phyloP scores from a whole-genome alignment of 108 stramenopile species.

The Nitzschia sp. region DNA sequence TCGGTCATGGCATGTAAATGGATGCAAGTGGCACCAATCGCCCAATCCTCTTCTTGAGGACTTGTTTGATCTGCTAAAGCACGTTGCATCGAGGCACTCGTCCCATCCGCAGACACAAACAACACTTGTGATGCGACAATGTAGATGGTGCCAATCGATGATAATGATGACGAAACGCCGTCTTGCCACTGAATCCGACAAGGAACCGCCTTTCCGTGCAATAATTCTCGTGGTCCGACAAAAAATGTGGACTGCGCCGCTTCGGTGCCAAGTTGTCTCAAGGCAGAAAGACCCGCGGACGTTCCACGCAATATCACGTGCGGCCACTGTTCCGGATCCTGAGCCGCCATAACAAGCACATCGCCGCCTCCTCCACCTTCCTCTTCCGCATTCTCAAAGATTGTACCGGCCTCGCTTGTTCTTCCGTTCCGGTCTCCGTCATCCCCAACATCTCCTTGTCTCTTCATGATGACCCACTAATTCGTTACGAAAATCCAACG shows the following conservation, averaged over 20 bases:
- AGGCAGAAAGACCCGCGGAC: slow-evolving; percentile 25
- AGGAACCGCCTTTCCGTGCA: slow-evolving; percentile 13
- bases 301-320: slow-evolving; percentile 21
- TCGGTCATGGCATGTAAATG: slow-evolving; percentile 66
- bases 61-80: background rate
- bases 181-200: slow-evolving; percentile 5
- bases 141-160: slow-evolving; percentile 7
- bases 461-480: too few relatives aligned
- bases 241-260: slow-evolving; percentile 24
- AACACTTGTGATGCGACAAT: slow-evolving; percentile 36
- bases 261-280: slow-evolving; percentile 16
- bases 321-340: slow-evolving; percentile 38
- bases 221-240: slow-evolving; percentile 6
- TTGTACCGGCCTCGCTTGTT: too few relatives aligned
- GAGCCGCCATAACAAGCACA: background rate
- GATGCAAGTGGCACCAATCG: slow-evolving; percentile 68
- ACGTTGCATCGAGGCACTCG: background rate
- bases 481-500: too few relatives aligned
- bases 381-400: background rate
- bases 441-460: too few relatives aligned
- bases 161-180: background rate
- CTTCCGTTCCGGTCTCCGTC: too few relatives aligned
- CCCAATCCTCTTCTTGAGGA: slow-evolving; percentile 38
- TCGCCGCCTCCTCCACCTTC: background rate
- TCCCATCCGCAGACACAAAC: slow-evolving; percentile 14